Evolutionary conservation across 257 asterid species (phyloP).

Genomic region (Fraxinus americana): DNA sequence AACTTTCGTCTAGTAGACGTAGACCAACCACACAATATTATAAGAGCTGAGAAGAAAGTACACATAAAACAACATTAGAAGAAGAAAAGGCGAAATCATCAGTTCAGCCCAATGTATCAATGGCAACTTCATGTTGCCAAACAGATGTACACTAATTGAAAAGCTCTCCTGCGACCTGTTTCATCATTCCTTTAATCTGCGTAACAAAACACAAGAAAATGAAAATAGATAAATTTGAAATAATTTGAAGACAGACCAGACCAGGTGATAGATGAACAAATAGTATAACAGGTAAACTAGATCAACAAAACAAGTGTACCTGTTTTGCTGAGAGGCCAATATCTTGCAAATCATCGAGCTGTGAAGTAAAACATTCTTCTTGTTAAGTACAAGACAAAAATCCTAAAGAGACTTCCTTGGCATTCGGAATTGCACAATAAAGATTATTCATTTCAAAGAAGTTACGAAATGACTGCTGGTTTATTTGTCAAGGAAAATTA

Average conservation of each 20-base stretch:
- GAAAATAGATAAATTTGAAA: neutral
- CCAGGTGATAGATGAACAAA: neutral
- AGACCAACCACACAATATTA: neutral
- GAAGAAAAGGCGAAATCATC: no score
- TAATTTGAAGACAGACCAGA: neutral
- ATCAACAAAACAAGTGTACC: slow-evolving; percentile 38
- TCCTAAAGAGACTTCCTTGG: no score
- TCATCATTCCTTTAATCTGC: slow-evolving; percentile 81
- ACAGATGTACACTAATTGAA: slow-evolving; percentile 34
- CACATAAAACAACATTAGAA: neutral
- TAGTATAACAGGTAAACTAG: no score
- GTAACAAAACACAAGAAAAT: neutral
- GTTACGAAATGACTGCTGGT: neutral
- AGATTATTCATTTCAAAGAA: neutral
- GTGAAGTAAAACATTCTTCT: slow-evolving; percentile 18
- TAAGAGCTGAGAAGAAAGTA: neutral
- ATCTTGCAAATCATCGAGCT: slow-evolving; percentile 79
- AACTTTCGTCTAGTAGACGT: neutral
- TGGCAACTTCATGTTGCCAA: slow-evolving; percentile 35
- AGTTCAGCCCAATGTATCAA: neutral
- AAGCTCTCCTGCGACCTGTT: slow-evolving; percentile 59
- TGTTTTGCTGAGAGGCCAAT: slow-evolving; percentile 86
- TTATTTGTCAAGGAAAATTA: neutral
- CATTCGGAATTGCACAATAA: neutral
- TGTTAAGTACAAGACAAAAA: neutral